These are phyloP conservation scores for Candida mattraensis DNA, from an alignment of 805 yeast species.

Conservation along the genomic window DNA sequence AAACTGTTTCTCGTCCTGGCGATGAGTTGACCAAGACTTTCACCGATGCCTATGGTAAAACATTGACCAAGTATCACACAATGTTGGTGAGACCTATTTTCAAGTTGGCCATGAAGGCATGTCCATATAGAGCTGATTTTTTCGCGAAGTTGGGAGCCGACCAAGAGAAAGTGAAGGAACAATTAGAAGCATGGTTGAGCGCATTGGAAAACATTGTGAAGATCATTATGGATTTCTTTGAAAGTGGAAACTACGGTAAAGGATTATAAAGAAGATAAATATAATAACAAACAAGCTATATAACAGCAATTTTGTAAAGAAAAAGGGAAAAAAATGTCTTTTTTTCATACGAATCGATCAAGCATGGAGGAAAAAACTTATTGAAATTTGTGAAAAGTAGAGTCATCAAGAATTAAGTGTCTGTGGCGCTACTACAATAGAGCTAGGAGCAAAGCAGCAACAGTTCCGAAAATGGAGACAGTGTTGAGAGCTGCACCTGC, in stretches of 20 bases:
- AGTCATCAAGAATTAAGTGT: too few species aligned
- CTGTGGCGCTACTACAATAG: too few species aligned
- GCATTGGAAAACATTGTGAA: slow-evolving; percentile 76
- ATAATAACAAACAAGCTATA: neutral
- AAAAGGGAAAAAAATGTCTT: slow-evolving; percentile 6
- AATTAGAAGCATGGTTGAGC: slow-evolving; percentile 69
- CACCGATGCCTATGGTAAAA: slow-evolving; percentile 80
- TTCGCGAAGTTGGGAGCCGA: slow-evolving; percentile 79
- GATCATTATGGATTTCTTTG: slow-evolving; percentile 72
- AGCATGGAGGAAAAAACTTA: too few species aligned
- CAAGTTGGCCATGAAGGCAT: slow-evolving; percentile 92
- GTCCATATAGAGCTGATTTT: slow-evolving; percentile 87
- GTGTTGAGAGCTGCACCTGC: slow-evolving; percentile 31
- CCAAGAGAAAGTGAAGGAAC: slow-evolving; percentile 62
- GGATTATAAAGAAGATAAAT: slow-evolving; percentile 53
- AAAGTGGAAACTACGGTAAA: slow-evolving; percentile 82
- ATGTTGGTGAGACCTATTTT: slow-evolving; percentile 82
- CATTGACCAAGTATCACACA: slow-evolving; percentile 78
- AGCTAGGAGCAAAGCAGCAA: slow-evolving; percentile 51
- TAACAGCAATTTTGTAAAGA: slow-evolving; percentile 8
- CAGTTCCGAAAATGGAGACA: slow-evolving; percentile 46
- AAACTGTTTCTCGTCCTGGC: slow-evolving; percentile 63
- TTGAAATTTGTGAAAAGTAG: too few species aligned
- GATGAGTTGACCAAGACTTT: slow-evolving; percentile 73
- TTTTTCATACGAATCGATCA: too few species aligned